These are phyloP conservation scores for Infundibulicybe gibba DNA, from an alignment of 768 basidiomycete species.

Conservation along the genomic window DNA sequence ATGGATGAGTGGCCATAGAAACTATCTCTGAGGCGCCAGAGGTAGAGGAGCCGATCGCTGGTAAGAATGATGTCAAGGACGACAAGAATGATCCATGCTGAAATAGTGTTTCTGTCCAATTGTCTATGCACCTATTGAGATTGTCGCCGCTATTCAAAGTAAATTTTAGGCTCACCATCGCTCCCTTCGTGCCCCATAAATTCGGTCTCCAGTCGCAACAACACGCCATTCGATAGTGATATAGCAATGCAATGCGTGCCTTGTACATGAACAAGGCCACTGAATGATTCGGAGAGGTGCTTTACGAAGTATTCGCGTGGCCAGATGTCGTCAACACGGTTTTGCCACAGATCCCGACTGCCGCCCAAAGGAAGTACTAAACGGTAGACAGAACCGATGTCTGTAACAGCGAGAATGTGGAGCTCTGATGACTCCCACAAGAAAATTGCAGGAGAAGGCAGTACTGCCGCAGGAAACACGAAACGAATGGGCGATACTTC, in stretches of 20 bases:
- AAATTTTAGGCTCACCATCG: slow-evolving; percentile 46
- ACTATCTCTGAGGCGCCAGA: slow-evolving; percentile 58
- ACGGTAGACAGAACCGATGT: slow-evolving; percentile 69
- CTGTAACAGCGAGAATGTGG: slow-evolving; percentile 69
- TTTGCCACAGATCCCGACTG: slow-evolving; percentile 54
- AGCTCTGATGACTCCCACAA: slow-evolving; percentile 50
- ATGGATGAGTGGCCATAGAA: slow-evolving; percentile 68
- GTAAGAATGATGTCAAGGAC: slow-evolving; percentile 63
- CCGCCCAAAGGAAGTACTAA: slow-evolving; percentile 59
- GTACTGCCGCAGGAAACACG: slow-evolving; percentile 67
- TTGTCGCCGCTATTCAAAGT: slow-evolving; percentile 2
- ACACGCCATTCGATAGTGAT: slow-evolving; percentile 53
- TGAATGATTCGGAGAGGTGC: slow-evolving; percentile 37
- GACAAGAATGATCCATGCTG: slow-evolving; percentile 67
- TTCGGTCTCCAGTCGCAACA: slow-evolving; percentile 70
- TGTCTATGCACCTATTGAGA: slow-evolving; percentile 40
- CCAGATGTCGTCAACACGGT: slow-evolving; percentile 51
- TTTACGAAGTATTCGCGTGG: slow-evolving; percentile 67
- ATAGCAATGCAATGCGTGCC: slow-evolving; percentile 66
- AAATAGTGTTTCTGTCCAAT: slow-evolving; percentile 65
- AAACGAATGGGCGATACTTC: slow-evolving; percentile 68
- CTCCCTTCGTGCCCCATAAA: slow-evolving; percentile 46
- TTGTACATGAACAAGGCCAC: slow-evolving; percentile 60
- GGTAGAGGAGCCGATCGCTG: slow-evolving; percentile 41
- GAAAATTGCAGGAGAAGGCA: slow-evolving; percentile 65